A percentile compares a stretch with the other conserved stretches of the same genome.
These are phyloP conservation scores for Aureobasidium melanogenum DNA, from an alignment of 2,329 filamentous ascomycete genomes.

Conservation along the genomic window DNA sequence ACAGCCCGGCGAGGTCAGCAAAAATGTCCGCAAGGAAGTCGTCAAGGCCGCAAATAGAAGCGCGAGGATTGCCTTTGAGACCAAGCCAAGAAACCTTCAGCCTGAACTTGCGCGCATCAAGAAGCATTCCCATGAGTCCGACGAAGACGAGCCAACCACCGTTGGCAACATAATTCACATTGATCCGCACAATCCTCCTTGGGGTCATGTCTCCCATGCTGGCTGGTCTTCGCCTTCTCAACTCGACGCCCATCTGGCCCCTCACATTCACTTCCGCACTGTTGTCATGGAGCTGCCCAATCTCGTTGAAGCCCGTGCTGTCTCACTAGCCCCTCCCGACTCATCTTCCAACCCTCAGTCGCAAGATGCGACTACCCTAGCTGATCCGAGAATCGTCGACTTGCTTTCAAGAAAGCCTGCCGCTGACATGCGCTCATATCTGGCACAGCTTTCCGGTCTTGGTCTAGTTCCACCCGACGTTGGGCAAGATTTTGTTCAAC, in stretches of 20 bases:
- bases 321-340: slow-evolving; percentile 66
- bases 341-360: slow-evolving; percentile 33
- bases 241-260: slow-evolving; percentile 53
- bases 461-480: slow-evolving; percentile 51
- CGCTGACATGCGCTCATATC: slow-evolving; percentile 72
- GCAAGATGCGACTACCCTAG: slow-evolving; percentile 30
- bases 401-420: slow-evolving; percentile 60
- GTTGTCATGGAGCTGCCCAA: slow-evolving; percentile 80
- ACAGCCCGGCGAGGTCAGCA: slow-evolving; percentile 72
- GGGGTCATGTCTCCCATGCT: slow-evolving; percentile 76
- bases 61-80: slow-evolving; percentile 71
- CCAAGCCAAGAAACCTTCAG: slow-evolving; percentile 55
- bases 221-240: slow-evolving; percentile 76
- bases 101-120: slow-evolving; percentile 25
- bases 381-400: slow-evolving; percentile 60
- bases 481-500: slow-evolving; percentile 54
- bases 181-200: slow-evolving; percentile 43
- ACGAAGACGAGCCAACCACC: slow-evolving; percentile 20
- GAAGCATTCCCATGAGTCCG: background rate
- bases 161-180: slow-evolving; percentile 14
- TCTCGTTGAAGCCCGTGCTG: slow-evolving; percentile 83
- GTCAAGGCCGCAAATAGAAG: slow-evolving; percentile 63
- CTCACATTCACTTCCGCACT: slow-evolving; percentile 72
- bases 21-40: slow-evolving; percentile 67
- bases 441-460: slow-evolving; percentile 59